Conservation (phyloP, 331 rosid genomes). For the Cydonia oblonga region DNA sequence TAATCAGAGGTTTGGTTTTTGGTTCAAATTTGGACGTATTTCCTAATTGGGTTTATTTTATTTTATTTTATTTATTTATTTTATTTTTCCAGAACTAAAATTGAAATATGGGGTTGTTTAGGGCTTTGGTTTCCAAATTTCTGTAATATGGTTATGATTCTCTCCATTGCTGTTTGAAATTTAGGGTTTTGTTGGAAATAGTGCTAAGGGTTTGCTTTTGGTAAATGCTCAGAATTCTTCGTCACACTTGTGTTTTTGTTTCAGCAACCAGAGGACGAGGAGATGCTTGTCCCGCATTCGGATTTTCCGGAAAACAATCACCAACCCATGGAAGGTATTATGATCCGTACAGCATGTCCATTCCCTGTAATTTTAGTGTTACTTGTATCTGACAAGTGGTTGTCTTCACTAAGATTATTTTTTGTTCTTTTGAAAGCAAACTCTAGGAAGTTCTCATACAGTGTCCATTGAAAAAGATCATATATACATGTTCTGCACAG, state of each 20-base stretch:
- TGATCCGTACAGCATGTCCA: conserved; percentile 22
- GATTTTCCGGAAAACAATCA: conserved; percentile 72
- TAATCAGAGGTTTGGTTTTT: neutral
- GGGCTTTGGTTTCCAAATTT: conserved; percentile 35
- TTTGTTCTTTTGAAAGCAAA: neutral
- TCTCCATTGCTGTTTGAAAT: conserved; percentile 23
- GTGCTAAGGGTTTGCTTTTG: conserved; percentile 15
- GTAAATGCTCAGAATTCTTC: conserved; percentile 10
- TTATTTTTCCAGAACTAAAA: neutral
- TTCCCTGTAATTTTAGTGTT: neutral
- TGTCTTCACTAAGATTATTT: neutral
- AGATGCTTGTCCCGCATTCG: conserved; percentile 76
- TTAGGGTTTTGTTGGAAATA: conserved; percentile 21
- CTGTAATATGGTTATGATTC: neutral
- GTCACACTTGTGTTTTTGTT: conserved; percentile 1
- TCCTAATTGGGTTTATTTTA: neutral
- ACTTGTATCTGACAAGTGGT: neutral
- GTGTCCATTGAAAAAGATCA: neutral
- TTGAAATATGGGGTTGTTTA: conserved; percentile 9
- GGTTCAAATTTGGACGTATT: neutral
- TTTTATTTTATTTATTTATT: too few species aligned
- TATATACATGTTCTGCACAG: neutral
- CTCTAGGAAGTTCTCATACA: neutral
- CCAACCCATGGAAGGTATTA: conserved; percentile 77
- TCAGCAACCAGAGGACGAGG: conserved; percentile 91